Evolutionary conservation across 352 stramenopile species (phyloP).

Genomic region (Blastocystis sp.): DNA sequence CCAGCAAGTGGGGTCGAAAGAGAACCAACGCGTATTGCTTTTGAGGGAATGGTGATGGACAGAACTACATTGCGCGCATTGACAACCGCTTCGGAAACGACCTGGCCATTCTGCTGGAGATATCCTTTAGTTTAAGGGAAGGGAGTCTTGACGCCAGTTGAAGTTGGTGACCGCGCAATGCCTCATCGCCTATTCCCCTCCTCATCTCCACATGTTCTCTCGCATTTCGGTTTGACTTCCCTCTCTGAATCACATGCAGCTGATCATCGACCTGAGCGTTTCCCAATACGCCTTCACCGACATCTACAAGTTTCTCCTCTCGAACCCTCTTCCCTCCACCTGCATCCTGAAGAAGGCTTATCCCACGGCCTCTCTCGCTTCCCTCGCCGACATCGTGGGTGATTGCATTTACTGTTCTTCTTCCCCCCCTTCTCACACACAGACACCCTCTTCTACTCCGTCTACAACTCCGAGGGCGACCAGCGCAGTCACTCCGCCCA

Average conservation of each 20-base stretch:
- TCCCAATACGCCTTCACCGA: conserved; percentile 10
- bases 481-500: not conserved
- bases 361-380: not conserved
- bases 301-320: not conserved
- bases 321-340: not conserved
- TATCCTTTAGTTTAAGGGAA: conserved; percentile 6
- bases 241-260: not conserved
- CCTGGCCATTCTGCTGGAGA: conserved; percentile 55
- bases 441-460: conserved; percentile 56
- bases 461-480: conserved; percentile 23
- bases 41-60: not conserved
- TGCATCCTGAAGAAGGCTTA: conserved; percentile 15
- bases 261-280: conserved; percentile 22
- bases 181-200: conserved; percentile 25
- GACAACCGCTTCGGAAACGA: conserved; percentile 62
- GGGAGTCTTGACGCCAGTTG: conserved; percentile 17
- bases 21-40: conserved; percentile 31
- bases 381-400: conserved; percentile 17
- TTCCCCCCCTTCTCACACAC: not conserved
- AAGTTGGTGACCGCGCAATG: conserved; percentile 26
- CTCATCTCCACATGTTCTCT: conserved; percentile 44
- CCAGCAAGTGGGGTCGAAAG: conserved; percentile 26
- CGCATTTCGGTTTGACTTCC: not conserved
- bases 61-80: conserved; percentile 50
- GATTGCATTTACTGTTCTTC: conserved; percentile 37